phyloP scores from a whole-genome alignment of 108 stramenopile species.

The Skeletonema grethae region DNA sequence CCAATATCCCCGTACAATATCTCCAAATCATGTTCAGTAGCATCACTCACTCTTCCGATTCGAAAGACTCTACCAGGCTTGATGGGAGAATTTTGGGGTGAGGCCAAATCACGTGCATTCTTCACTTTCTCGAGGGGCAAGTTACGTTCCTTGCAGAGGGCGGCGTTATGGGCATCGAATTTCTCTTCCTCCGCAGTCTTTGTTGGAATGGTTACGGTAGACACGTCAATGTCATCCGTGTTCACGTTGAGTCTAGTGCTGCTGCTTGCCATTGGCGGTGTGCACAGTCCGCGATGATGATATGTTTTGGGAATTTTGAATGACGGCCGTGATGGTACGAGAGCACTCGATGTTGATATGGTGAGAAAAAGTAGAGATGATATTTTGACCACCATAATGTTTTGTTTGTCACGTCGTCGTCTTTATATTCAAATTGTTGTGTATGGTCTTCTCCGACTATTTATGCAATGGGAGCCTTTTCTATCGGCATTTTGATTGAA shows the following conservation, averaged over 20 bases:
- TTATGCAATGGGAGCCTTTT: too few relatives aligned
- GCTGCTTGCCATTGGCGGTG: background rate
- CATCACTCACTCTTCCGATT: constrained; percentile 86
- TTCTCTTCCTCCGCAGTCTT: constrained; percentile 44
- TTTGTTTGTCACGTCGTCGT: background rate
- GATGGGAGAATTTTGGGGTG: constrained; percentile 70
- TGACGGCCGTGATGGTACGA: background rate
- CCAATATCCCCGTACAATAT: constrained; percentile 62
- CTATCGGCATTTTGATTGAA: too few relatives aligned
- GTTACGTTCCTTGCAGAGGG: constrained; percentile 74
- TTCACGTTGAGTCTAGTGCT: constrained; percentile 4
- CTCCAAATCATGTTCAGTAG: constrained; percentile 72
- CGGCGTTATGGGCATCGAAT: constrained; percentile 54
- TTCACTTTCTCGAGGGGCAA: constrained; percentile 78
- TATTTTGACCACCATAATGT: background rate
- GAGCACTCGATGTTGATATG: background rate
- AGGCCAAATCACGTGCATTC: constrained; percentile 90
- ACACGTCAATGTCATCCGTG: constrained; percentile 19
- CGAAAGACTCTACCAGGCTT: constrained; percentile 71
- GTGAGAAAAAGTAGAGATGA: background rate
- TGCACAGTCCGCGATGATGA: background rate
- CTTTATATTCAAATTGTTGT: too few relatives aligned
- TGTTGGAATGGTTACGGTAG: constrained; percentile 14
- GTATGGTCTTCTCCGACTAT: too few relatives aligned
- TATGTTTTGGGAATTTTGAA: constrained; percentile 1